Evolutionary conservation across 2,329 filamentous ascomycete species (phyloP).

Genomic region (Colletotrichum gloeosporioides): DNA sequence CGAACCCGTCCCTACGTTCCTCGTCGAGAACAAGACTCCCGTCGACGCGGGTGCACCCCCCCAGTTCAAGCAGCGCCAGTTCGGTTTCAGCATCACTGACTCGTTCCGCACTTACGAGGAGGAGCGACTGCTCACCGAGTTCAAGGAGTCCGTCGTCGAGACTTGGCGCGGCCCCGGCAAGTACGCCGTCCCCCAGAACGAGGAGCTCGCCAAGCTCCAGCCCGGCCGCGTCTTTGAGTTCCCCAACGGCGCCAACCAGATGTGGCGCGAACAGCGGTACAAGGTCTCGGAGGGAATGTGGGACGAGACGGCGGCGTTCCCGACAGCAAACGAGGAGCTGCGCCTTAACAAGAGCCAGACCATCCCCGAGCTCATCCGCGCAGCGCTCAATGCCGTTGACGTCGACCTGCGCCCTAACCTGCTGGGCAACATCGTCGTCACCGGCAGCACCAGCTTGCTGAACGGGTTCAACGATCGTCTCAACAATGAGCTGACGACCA

Average conservation of each 20-base stretch:
- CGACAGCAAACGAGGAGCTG: constrained; percentile 39
- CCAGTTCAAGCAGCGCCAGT: constrained; percentile 77
- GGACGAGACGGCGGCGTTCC: constrained; percentile 79
- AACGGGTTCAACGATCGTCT: constrained; percentile 93
- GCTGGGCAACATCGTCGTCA: constrained; percentile 90
- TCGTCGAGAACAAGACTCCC: constrained; percentile 84
- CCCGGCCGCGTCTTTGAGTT: constrained; percentile 94
- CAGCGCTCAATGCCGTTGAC: constrained; percentile 80
- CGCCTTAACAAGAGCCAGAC: constrained; percentile 75
- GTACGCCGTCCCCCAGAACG: constrained; percentile 69
- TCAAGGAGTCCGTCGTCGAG: constrained; percentile 97
- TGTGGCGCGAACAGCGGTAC: constrained; percentile 90
- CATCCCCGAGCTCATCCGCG: constrained; percentile 81
- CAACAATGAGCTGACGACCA: constrained; percentile 79
- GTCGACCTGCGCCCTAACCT: constrained; percentile 86
- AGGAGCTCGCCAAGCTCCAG: constrained; percentile 74
- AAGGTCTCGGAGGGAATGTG: constrained; percentile 88
- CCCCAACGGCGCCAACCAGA: constrained; percentile 94
- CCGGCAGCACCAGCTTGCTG: constrained; percentile 84
- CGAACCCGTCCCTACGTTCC: constrained; percentile 82
- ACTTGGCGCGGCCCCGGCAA: constrained; percentile 85
- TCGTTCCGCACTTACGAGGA: constrained; percentile 87
- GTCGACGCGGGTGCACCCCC: constrained; percentile 86
- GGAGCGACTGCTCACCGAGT: constrained; percentile 91
- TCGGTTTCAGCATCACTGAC: constrained; percentile 63